Evolutionary conservation across 257 asterid species (phyloP).

Genomic region (Penstemon davidsonii): DNA sequence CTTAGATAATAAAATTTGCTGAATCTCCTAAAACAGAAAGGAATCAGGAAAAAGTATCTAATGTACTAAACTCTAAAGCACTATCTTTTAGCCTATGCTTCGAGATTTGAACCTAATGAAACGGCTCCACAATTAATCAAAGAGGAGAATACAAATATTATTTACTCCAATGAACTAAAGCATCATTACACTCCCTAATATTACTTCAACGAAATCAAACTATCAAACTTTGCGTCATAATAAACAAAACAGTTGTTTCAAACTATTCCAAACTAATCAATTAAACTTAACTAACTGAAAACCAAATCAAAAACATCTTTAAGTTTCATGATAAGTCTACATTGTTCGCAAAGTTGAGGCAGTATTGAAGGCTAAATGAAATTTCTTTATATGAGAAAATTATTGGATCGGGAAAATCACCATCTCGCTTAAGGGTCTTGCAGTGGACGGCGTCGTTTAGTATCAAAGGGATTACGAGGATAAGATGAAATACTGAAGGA

Average conservation of each 20-base stretch:
- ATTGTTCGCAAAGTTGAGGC: neutral
- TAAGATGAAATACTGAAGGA: conserved; percentile 26
- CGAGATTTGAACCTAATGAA: neutral
- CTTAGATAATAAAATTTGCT: too few species aligned
- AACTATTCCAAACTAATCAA: conserved; percentile 17
- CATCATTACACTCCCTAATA: conserved; percentile 10
- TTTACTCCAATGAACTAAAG: conserved; percentile 14
- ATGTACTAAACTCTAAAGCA: too few species aligned
- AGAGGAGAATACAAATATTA: neutral
- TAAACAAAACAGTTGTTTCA: conserved; percentile 6
- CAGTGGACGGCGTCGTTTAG: conserved; percentile 55
- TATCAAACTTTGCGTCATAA: neutral
- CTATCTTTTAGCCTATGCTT: too few species aligned
- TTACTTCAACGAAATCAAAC: neutral
- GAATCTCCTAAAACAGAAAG: too few species aligned
- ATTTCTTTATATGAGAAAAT: neutral
- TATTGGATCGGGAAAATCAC: conserved; percentile 37
- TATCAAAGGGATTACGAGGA: conserved; percentile 35
- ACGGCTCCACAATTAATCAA: neutral
- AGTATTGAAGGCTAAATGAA: conserved; percentile 6
- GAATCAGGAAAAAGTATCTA: too few species aligned
- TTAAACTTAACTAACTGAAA: conserved; percentile 12
- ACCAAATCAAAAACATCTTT: conserved; percentile 22
- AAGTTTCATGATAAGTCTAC: neutral
- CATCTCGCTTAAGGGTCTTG: conserved; percentile 93